phyloP scores from a whole-genome alignment of 441 rosid genomes.

The Biscutella laevigata region DNA sequence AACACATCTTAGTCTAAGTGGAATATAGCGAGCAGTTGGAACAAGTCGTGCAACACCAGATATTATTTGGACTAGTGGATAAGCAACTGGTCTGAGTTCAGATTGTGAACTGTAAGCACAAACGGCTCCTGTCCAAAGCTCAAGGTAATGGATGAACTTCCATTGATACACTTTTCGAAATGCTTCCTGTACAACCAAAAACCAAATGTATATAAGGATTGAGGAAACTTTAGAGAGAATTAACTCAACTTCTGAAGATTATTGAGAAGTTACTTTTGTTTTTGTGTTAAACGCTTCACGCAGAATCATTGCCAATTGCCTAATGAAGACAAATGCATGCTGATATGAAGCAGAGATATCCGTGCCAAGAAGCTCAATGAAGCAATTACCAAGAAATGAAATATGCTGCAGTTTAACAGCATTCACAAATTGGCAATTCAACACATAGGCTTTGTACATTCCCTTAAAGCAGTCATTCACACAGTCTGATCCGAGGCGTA shows the following conservation, averaged over 20 bases:
- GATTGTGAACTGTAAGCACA: slow-evolving; percentile 64
- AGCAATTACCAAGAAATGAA: slow-evolving; percentile 75
- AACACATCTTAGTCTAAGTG: slow-evolving; percentile 81
- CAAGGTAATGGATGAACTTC: slow-evolving; percentile 90
- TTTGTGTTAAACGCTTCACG: slow-evolving; percentile 75
- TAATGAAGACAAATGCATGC: slow-evolving; percentile 82
- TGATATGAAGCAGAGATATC: slow-evolving; percentile 83
- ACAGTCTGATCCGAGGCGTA: slow-evolving; percentile 70
- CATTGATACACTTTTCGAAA: slow-evolving; percentile 89
- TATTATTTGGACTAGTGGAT: slow-evolving; percentile 78
- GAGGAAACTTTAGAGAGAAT: not conserved
- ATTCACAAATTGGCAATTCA: slow-evolving; percentile 83
- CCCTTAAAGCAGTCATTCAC: slow-evolving; percentile 85
- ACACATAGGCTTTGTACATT: slow-evolving; percentile 80
- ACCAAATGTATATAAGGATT: slow-evolving; percentile 3
- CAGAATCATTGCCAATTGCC: slow-evolving; percentile 77
- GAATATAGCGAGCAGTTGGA: slow-evolving; percentile 86
- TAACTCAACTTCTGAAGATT: not conserved
- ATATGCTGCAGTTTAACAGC: slow-evolving; percentile 68
- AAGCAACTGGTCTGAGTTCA: slow-evolving; percentile 78
- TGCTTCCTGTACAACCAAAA: slow-evolving; percentile 53
- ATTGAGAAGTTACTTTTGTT: slow-evolving; percentile 58
- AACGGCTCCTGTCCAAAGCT: slow-evolving; percentile 94
- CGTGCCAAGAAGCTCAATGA: slow-evolving; percentile 74
- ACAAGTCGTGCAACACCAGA: slow-evolving; percentile 83